Evolutionary conservation across 2,329 filamentous ascomycete species (phyloP), one percentile per base, ranked within the genome.

Genomic region (Aspergillus caelatus): DNA sequence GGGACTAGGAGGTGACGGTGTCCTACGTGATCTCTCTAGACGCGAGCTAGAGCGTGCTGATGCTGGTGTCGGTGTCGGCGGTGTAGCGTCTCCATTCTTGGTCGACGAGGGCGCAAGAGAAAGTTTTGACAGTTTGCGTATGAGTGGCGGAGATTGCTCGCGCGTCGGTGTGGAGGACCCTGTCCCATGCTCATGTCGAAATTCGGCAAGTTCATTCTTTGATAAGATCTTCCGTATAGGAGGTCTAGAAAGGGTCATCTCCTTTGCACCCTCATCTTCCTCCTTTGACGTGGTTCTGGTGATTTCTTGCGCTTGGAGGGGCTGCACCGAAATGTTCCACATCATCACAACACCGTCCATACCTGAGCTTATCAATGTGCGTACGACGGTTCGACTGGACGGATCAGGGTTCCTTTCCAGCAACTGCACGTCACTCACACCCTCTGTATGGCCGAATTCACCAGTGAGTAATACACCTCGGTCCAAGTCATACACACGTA

Each of bases 361-460:
- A 1, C 91, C 92, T 36, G 91, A 91, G 68, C 90, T 94, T 58
- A 94, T 86, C 48, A 93, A 80, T 11, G 75, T 79, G 53, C 74
- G 77, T 60, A 75, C 75, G 30, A 81, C 79, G 19, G 83, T 81
- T 19, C 86, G 85, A 46, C 75, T 73, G 9, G 77, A 65, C 58
- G 72, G 63, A 41, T 70, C 65, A 32, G 66, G 62, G 3, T 73
- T 65, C 19, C 66, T 69, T 60, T 91, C 86, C 12, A 94, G 76
- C 21, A 97, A 80, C 4, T 91, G 86, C 21, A 96, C 88, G 64
- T 94, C 94, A 58, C 92, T 96, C 67, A 99, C 93, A 10, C 94
- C 91, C 74, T 97, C 94, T 0, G 94, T 97, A 70, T 99, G 95
- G 1, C 95, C 95, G 87, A 93, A 97, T 79, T 98, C 95, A 46